Evolutionary conservation across 371 early-diverging fungal species (phyloP), one percentile per base, ranked within the genome.

Genomic region (Actinomortierella ambigua): DNA sequence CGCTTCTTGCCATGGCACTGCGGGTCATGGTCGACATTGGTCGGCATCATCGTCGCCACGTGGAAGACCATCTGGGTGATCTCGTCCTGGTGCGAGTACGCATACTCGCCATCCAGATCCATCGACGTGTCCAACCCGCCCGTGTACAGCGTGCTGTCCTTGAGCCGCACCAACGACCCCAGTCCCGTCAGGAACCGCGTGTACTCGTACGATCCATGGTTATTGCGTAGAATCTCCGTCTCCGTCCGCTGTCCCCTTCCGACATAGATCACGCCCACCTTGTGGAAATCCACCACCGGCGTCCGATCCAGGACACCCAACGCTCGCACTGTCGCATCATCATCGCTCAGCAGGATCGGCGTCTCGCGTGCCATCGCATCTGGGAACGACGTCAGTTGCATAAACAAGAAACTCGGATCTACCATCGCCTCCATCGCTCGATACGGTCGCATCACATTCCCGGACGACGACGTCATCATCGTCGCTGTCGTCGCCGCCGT

Each of bases 21-120:
- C 18, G 89, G 88, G 76, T 97, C 96, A 22, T 82, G 81, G 15
- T 82, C 80, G 8, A 84, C 62, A 34, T 87, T 71, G 0, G 88
- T 93, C 0, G 98, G 98, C 97, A 98, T 97, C 77, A 98, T 81
- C 6, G 96, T 96, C 15, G 95, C 90, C 5, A 87, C 88, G 70
- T 97, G 98, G 79, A 95, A 97, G 8, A 96, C 87, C 46, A 95
- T 86, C 65, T 96, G 92, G 0, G 91, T 88, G 28, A 95, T 89
- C 59, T 90, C 92, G 42, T 95, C 95, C 48, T 88, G 83, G 87
- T 93, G 94, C 59, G 88, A 88, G 34, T 95, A 84, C 0, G 93
- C 90, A 59, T 85, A 89, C 48, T 85, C 82, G 2, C 98, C 98
- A 68, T 98, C 98, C 14, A 90, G 75, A 29, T 89, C 91, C 73